Percentiles rank a stretch among this genome's conserved stretches.
Conservation (phyloP, 129 eudicot genomes). For the Flaveria brownii region DNA sequence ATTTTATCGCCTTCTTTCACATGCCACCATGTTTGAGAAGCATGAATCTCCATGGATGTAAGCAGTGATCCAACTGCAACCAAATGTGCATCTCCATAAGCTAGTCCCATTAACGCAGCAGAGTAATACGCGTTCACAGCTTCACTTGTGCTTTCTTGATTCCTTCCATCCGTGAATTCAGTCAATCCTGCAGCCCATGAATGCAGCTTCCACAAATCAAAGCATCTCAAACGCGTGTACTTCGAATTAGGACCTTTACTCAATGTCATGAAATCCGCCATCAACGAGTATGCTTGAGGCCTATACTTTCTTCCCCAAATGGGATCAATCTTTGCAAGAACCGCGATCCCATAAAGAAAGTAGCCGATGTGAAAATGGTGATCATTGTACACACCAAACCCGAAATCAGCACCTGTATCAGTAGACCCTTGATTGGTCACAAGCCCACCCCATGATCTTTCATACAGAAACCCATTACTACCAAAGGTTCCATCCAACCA, state of each 20-base stretch:
- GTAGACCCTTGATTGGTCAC: slow-evolving; percentile 76
- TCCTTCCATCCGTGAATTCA: not conserved
- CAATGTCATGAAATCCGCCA: slow-evolving; percentile 87
- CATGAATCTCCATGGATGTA: slow-evolving; percentile 70
- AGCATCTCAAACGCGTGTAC: slow-evolving; percentile 59
- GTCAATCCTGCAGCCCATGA: slow-evolving; percentile 38
- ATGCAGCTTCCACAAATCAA: slow-evolving; percentile 82
- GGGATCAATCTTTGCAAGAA: slow-evolving; percentile 75
- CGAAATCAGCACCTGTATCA: slow-evolving; percentile 84
- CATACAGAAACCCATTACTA: slow-evolving; percentile 75
- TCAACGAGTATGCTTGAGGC: slow-evolving; percentile 65
- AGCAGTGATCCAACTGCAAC: slow-evolving; percentile 66
- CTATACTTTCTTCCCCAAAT: slow-evolving; percentile 72
- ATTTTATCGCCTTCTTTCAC: slow-evolving; percentile 57
- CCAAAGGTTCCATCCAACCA: slow-evolving; percentile 83
- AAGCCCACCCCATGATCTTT: slow-evolving; percentile 82
- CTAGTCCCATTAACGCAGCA: slow-evolving; percentile 87
- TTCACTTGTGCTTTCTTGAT: slow-evolving; percentile 57
- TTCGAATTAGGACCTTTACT: slow-evolving; percentile 37
- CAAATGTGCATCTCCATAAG: slow-evolving; percentile 79
- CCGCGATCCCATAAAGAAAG: slow-evolving; percentile 58
- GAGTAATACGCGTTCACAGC: slow-evolving; percentile 88
- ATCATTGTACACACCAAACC: slow-evolving; percentile 82
- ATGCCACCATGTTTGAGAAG: slow-evolving; percentile 93
- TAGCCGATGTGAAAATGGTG: slow-evolving; percentile 86